A percentile compares a stretch with the other conserved stretches of the same genome.
Conservation (phyloP, 169 alveolate species). For the Plasmodium cynomolgi region DNA sequence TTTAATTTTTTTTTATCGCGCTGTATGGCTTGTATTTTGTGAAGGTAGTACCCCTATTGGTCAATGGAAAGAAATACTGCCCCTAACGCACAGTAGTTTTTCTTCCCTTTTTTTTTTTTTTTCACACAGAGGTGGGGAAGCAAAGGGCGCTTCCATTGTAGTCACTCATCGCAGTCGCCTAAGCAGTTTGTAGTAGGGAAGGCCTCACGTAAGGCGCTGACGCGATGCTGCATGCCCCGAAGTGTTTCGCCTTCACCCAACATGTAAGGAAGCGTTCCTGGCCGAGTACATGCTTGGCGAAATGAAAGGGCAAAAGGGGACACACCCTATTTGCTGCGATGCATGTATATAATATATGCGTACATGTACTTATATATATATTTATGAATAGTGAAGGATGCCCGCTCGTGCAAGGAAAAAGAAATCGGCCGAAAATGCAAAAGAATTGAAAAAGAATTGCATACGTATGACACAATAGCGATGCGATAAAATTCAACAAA, state of each 20-base stretch:
- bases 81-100: background rate
- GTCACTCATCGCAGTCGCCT: background rate
- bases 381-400: background rate
- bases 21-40: background rate
- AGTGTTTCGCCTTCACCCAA: background rate
- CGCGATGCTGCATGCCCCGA: background rate
- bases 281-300: background rate
- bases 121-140: background rate
- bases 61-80: background rate
- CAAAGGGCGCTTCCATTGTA: background rate
- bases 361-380: background rate
- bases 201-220: background rate
- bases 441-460: background rate
- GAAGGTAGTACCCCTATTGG: background rate
- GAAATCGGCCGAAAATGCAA: background rate
- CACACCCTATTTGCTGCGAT: background rate
- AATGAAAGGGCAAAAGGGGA: background rate
- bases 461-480: background rate
- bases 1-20: background rate
- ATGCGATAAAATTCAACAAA: background rate
- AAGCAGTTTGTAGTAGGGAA: background rate
- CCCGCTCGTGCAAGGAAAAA: background rate
- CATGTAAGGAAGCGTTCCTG: background rate
- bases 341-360: background rate
- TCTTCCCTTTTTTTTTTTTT: background rate